Conservation (phyloP, 371 early-diverging fungal genomes). For the Mucor velutinosus region DNA sequence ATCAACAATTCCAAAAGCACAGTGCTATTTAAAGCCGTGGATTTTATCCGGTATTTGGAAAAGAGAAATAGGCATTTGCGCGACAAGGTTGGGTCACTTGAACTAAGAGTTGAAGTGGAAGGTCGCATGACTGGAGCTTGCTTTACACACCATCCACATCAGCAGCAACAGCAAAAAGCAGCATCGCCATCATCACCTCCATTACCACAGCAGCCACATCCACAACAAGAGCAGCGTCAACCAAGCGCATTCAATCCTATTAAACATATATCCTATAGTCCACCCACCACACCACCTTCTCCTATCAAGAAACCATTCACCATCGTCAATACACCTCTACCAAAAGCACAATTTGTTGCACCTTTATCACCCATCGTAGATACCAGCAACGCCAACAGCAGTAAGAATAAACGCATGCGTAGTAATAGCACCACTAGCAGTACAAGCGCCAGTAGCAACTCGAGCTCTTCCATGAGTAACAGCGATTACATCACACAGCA, state of each 20-base stretch:
- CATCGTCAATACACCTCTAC: background rate
- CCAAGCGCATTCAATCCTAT: background rate
- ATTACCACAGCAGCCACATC: background rate
- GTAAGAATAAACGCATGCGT: background rate
- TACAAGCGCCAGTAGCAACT: background rate
- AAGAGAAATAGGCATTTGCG: conserved; percentile 45
- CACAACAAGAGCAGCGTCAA: background rate
- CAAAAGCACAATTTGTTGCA: background rate
- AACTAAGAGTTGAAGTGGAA: conserved; percentile 42
- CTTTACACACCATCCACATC: background rate
- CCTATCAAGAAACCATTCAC: background rate
- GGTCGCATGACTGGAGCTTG: conserved; percentile 11
- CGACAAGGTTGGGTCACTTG: conserved; percentile 51
- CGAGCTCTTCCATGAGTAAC: background rate
- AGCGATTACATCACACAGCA: conserved; percentile 5
- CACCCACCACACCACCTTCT: background rate
- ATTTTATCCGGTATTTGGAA: conserved; percentile 49
- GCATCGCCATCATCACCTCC: background rate
- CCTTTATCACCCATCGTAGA: background rate
- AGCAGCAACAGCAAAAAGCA: background rate
- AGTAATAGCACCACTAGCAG: background rate
- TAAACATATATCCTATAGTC: background rate
- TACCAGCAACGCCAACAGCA: no score
- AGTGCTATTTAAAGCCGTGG: conserved; percentile 58
- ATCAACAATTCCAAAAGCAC: conserved; percentile 59